Conservation (phyloP, 345 rosid species). For the Melastoma malabathricum region DNA sequence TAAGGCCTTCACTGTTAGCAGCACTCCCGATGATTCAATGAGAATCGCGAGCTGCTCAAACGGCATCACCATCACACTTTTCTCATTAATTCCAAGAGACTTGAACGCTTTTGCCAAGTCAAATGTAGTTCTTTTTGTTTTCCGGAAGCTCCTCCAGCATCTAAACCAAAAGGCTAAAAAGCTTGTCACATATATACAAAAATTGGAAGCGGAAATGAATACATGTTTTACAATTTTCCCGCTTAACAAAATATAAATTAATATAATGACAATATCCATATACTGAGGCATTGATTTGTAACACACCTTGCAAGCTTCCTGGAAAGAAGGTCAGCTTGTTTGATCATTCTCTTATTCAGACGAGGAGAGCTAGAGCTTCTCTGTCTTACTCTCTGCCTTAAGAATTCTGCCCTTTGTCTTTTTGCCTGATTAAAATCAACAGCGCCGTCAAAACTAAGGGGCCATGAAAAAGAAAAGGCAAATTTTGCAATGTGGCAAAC, state of each 20-base stretch:
- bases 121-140: slow-evolving; percentile 50
- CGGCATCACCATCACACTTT: slow-evolving; percentile 41
- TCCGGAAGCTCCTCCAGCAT: slow-evolving; percentile 78
- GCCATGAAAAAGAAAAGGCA: slow-evolving; percentile 2
- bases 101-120: slow-evolving; percentile 58
- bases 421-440: slow-evolving; percentile 44
- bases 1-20: slow-evolving; percentile 45
- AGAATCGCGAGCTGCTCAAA: slow-evolving; percentile 76
- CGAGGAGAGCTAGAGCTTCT: slow-evolving; percentile 38
- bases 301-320: slow-evolving; percentile 61
- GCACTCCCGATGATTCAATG: slow-evolving; percentile 51
- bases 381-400: slow-evolving; percentile 68
- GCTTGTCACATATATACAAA: no score
- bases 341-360: slow-evolving; percentile 38
- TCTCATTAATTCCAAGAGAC: slow-evolving; percentile 46
- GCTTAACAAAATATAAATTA: no score
- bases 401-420: slow-evolving; percentile 76
- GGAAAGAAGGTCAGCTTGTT: slow-evolving; percentile 73
- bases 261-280: no score
- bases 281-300: background rate
- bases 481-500: background rate
- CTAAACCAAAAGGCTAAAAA: slow-evolving; percentile 17
- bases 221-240: no score
- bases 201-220: no score
- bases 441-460: slow-evolving; percentile 2